Conservation (phyloP, 2,329 filamentous ascomycete genomes). For the Arthrobotrys megalospora region DNA sequence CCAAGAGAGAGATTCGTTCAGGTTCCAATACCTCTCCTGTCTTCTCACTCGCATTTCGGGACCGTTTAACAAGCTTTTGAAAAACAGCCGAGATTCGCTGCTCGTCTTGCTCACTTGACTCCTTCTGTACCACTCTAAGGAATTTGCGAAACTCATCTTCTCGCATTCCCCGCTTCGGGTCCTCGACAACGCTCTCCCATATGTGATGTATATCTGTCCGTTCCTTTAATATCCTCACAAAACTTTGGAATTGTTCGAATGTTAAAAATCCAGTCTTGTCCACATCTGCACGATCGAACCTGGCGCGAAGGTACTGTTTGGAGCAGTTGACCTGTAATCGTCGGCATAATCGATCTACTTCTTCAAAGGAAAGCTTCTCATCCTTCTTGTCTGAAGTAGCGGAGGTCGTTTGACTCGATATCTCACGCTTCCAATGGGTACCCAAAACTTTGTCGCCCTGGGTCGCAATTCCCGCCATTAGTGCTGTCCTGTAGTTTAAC, state of each 20-base stretch:
- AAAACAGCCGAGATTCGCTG: constrained; percentile 81
- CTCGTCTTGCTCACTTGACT: constrained; percentile 79
- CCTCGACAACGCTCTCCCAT: constrained; percentile 75
- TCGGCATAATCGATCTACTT: constrained; percentile 86
- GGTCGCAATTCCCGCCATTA: constrained; percentile 90
- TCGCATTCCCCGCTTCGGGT: constrained; percentile 77
- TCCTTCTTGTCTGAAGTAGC: constrained; percentile 67
- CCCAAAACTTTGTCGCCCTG: constrained; percentile 86
- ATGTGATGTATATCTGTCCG: constrained; percentile 84
- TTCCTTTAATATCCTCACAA: constrained; percentile 86
- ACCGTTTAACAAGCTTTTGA: constrained; percentile 76
- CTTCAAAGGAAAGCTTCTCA: constrained; percentile 81
- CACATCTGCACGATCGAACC: constrained; percentile 82
- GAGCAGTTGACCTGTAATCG: constrained; percentile 93
- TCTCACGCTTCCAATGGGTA: constrained; percentile 77
- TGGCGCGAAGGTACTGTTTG: constrained; percentile 78
- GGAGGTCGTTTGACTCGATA: constrained; percentile 46
- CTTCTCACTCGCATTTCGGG: constrained; percentile 70
- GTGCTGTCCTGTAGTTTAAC: constrained; percentile 85
- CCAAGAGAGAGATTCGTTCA: constrained; percentile 80
- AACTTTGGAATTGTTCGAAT: constrained; percentile 85
- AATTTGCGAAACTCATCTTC: constrained; percentile 82
- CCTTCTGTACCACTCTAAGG: constrained; percentile 79
- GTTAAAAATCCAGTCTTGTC: constrained; percentile 77
- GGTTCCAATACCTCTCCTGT: constrained; percentile 68